Evolutionary conservation across 345 rosid genomes (phyloP).

Genomic region (Arabis hirsuta): DNA sequence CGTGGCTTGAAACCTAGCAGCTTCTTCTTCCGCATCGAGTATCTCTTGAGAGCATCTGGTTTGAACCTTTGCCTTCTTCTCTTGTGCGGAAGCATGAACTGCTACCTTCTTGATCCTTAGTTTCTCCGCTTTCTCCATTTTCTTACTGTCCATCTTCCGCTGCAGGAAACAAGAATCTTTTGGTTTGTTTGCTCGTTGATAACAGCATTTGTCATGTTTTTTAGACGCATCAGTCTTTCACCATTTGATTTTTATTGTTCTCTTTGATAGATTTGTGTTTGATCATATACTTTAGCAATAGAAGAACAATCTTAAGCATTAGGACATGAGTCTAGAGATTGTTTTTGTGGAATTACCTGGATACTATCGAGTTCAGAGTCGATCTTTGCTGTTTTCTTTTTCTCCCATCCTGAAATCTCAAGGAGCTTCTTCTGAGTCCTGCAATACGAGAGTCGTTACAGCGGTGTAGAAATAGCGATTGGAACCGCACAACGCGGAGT

Average conservation of each 20-base stretch:
- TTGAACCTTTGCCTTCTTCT: constrained; percentile 71
- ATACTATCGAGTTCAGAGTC: constrained; percentile 66
- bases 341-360: constrained; percentile 54
- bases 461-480: background rate
- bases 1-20: constrained; percentile 75
- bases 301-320: constrained; percentile 5
- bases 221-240: background rate
- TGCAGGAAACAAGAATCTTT: constrained; percentile 40
- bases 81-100: constrained; percentile 73
- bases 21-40: constrained; percentile 76
- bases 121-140: constrained; percentile 65
- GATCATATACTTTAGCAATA: too few species aligned
- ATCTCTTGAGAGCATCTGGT: constrained; percentile 71
- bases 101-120: constrained; percentile 63
- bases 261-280: too few species aligned
- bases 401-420: constrained; percentile 74
- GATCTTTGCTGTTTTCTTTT: constrained; percentile 63
- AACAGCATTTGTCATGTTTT: background rate
- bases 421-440: constrained; percentile 79
- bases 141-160: constrained; percentile 71
- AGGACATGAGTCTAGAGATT: background rate
- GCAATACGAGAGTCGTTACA: constrained; percentile 16
- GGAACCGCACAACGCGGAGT: background rate
- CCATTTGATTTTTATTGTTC: too few species aligned
- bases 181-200: constrained; percentile 3